phyloP scores from a whole-genome alignment of 768 basidiomycete species.

The Leccinum longicurvipes region DNA sequence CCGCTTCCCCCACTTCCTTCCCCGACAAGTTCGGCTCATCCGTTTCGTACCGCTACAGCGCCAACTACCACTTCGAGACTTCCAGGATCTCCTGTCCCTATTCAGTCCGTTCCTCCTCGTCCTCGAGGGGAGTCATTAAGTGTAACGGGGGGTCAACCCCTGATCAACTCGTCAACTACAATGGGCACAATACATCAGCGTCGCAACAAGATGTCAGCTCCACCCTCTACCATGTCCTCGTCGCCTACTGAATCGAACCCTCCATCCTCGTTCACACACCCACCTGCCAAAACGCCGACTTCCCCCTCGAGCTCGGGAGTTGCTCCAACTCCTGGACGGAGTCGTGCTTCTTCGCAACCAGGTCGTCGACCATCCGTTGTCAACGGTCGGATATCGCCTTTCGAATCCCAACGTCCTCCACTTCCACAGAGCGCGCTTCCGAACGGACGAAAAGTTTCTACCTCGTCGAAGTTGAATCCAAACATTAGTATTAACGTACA shows the following conservation, averaged over 20 bases:
- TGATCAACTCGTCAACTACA: constrained; percentile 58
- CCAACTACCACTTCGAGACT: constrained; percentile 29
- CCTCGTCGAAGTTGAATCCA: constrained; percentile 57
- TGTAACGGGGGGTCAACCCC: constrained; percentile 27
- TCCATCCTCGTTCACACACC: constrained; percentile 34
- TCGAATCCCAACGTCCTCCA: constrained; percentile 49
- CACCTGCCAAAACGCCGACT: constrained; percentile 28
- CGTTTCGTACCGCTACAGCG: constrained; percentile 24
- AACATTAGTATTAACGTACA: constrained; percentile 41
- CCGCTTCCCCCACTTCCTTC: constrained; percentile 68
- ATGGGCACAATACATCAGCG: constrained; percentile 70
- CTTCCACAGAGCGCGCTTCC: constrained; percentile 43
- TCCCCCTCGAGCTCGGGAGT: constrained; percentile 41
- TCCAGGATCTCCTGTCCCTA: constrained; percentile 47
- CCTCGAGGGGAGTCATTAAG: constrained; percentile 56
- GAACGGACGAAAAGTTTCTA: constrained; percentile 56
- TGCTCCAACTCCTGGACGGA: constrained; percentile 42
- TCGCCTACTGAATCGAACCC: constrained; percentile 39
- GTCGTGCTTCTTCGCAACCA: constrained; percentile 74
- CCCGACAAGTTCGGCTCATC: constrained; percentile 34
- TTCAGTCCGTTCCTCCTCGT: constrained; percentile 42
- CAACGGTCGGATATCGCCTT: constrained; percentile 50
- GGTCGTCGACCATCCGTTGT: constrained; percentile 62
- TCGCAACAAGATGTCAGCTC: constrained; percentile 61
- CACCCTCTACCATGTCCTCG: constrained; percentile 37